Evolutionary conservation across 192 early-diverging fungal genomes (phyloP), one percentile per base, ranked within the genome.

Genomic region (Rhizoclosmatium sp.): DNA sequence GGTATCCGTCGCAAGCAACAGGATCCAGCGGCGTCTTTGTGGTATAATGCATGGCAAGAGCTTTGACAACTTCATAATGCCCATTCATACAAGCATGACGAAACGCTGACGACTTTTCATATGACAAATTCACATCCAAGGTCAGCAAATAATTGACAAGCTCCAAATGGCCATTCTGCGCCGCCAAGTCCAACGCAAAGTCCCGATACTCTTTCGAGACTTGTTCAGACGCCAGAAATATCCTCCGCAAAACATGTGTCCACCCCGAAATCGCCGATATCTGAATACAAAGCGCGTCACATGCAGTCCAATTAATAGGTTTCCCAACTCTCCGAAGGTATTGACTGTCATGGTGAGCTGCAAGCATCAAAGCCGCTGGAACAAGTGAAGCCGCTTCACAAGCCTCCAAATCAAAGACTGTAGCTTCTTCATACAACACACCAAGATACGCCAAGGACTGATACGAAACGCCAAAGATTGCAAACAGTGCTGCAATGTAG

Each of bases 231-330:
- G 58, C 51, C 16, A 10, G 7, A 9, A 47, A n/a, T 21, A 59
- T 71, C 48, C 48, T 16, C 21, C 9, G 47, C 70, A 51, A 51
- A 2, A 71, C 70, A 16, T 7, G n/a, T 9, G 70, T 42, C 70
- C 70, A 71, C 21, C 70, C 70, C 21, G 70, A 71, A 31, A 71
- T 71, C 44, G 51, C 58, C 19, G 70, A 47, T 3, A 71, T 44
- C 39, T 71, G 70, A 59, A 71, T 47, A 58, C 19, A 16, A 2
- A 71, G 51, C 2, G 70, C 47, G 16, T 71, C 70, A 42, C 70
- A 71, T 7, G 44, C 41, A 14, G 7, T 7, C 70, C 70, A 71
- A 14, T 71, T 9, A 9, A 71, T 54, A n/a, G 2, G 16, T 2
- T 3, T 2, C 21, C 19, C 4, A 23, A 59, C 1, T 14, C 49